phyloP scores from a whole-genome alignment of 148 eudicot species.

The Silene latifolia region DNA sequence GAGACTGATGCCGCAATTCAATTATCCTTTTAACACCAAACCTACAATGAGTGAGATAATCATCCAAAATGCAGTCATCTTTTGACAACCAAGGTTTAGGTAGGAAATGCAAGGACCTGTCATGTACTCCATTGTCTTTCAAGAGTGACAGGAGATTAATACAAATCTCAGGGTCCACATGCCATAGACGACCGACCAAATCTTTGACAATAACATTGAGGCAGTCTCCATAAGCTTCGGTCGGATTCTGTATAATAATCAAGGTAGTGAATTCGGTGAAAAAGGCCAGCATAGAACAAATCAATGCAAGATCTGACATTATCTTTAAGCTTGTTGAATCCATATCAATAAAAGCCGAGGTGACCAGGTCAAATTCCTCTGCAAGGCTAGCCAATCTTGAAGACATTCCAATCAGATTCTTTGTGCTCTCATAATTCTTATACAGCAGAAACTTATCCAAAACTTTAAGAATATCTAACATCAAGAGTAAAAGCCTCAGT shows the following conservation, averaged over 20 bases:
- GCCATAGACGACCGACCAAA: conserved; percentile 48
- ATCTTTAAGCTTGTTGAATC: conserved; percentile 47
- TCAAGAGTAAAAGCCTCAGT: conserved; percentile 41
- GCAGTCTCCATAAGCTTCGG: conserved; percentile 30
- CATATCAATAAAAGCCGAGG: conserved; percentile 58
- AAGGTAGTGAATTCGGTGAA: conserved; percentile 46
- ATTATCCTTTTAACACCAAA: conserved; percentile 41
- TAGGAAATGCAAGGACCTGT: conserved; percentile 23
- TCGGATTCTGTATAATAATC: conserved; percentile 23
- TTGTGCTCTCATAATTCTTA: conserved; percentile 15
- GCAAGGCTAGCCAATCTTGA: conserved; percentile 46
- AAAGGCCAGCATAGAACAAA: conserved; percentile 73
- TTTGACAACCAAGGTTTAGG: conserved; percentile 31
- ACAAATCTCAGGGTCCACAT: conserved; percentile 46
- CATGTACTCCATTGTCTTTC: conserved; percentile 34
- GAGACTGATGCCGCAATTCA: conserved; percentile 37
- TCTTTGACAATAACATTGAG: conserved; percentile 44
- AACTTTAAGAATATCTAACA: conserved; percentile 47
- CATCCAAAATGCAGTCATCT: conserved; percentile 33
- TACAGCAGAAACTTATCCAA: conserved; percentile 24
- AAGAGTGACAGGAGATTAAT: conserved; percentile 42
- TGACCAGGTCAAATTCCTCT: conserved; percentile 56
- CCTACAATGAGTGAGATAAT: conserved; percentile 37
- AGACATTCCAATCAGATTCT: conserved; percentile 38
- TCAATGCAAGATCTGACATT: conserved; percentile 49